Evolutionary conservation across 2,329 filamentous ascomycete genomes (phyloP).

Genomic region (Claviceps sp.): DNA sequence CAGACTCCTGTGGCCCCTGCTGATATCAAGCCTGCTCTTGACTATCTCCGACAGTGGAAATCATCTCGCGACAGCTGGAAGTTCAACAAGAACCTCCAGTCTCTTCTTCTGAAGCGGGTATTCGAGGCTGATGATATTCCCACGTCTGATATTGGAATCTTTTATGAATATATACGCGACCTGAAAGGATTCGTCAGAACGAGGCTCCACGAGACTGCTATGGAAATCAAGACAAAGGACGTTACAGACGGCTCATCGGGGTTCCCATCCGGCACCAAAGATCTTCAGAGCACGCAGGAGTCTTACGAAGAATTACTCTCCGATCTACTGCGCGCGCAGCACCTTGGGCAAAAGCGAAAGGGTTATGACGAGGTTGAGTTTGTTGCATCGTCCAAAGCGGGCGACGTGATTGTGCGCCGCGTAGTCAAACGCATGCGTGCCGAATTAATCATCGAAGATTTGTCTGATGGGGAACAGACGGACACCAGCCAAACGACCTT

Average conservation of each 20-base stretch:
- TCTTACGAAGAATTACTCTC: slow-evolving; percentile 42
- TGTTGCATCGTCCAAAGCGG: slow-evolving; percentile 34
- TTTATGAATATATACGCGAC: slow-evolving; percentile 67
- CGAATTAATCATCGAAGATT: slow-evolving; percentile 41
- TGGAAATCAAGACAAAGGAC: slow-evolving; percentile 45
- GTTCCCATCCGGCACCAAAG: slow-evolving; percentile 36
- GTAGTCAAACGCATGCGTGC: slow-evolving; percentile 51
- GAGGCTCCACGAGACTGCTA: slow-evolving; percentile 52
- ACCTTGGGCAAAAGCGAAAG: slow-evolving; percentile 30
- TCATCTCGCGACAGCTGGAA: slow-evolving; percentile 65
- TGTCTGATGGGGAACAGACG: slow-evolving; percentile 35
- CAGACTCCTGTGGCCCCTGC: slow-evolving; percentile 21
- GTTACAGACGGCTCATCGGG: slow-evolving; percentile 33
- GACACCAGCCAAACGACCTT: slow-evolving; percentile 18
- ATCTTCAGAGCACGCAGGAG: slow-evolving; percentile 35
- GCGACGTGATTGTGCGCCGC: slow-evolving; percentile 36
- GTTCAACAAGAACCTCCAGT: slow-evolving; percentile 91
- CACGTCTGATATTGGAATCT: slow-evolving; percentile 49
- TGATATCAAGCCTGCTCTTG: slow-evolving; percentile 50
- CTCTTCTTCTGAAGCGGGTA: slow-evolving; percentile 68
- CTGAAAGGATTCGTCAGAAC: slow-evolving; percentile 63
- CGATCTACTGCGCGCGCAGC: slow-evolving; percentile 27
- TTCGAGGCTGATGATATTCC: slow-evolving; percentile 63
- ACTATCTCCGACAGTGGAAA: slow-evolving; percentile 68
- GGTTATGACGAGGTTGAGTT: slow-evolving; percentile 40